A percentile compares a stretch with the other conserved stretches of the same genome.
Evolutionary conservation across 2,329 filamentous ascomycete species (phyloP).

Genomic region (Alternaria triticimaculans): DNA sequence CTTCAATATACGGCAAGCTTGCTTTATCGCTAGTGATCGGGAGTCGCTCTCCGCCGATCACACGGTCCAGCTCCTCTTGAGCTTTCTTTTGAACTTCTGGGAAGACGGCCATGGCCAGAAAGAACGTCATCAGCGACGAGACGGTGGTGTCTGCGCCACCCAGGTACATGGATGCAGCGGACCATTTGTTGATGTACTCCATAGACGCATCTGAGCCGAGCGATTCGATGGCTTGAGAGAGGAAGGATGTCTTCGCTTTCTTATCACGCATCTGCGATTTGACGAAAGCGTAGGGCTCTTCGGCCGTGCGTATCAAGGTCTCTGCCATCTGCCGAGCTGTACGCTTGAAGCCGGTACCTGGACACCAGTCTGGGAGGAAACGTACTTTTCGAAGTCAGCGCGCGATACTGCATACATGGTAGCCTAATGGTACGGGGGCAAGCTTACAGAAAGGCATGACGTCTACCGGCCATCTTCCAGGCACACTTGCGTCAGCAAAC

Average conservation of each 20-base stretch:
- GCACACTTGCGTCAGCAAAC: conserved; percentile 50
- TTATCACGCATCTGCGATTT: conserved; percentile 49
- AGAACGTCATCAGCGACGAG: conserved; percentile 52
- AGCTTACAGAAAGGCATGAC: conserved; percentile 52
- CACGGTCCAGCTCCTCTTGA: conserved; percentile 56
- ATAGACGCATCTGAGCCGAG: conserved; percentile 38
- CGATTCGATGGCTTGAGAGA: conserved; percentile 50
- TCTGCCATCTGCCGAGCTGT: conserved; percentile 49
- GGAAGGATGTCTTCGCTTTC: conserved; percentile 46
- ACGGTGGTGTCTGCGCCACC: conserved; percentile 57
- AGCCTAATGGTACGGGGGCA: too few relatives aligned
- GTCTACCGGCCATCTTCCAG: conserved; percentile 57
- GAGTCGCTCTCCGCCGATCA: conserved; percentile 56
- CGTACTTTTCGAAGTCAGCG: conserved; percentile 29
- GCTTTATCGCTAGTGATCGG: conserved; percentile 57
- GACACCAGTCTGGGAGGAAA: conserved; percentile 56
- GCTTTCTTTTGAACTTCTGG: conserved; percentile 58
- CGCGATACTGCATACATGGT: neutral
- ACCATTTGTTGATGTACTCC: conserved; percentile 51
- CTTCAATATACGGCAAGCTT: conserved; percentile 48
- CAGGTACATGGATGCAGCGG: conserved; percentile 52
- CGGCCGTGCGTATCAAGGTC: conserved; percentile 39
- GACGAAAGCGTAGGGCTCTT: conserved; percentile 55
- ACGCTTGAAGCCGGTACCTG: conserved; percentile 55
- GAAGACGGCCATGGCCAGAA: conserved; percentile 61